These are phyloP conservation scores for Iberis pinnata DNA, from an alignment of 345 rosid genomes.

Conservation along the genomic window DNA sequence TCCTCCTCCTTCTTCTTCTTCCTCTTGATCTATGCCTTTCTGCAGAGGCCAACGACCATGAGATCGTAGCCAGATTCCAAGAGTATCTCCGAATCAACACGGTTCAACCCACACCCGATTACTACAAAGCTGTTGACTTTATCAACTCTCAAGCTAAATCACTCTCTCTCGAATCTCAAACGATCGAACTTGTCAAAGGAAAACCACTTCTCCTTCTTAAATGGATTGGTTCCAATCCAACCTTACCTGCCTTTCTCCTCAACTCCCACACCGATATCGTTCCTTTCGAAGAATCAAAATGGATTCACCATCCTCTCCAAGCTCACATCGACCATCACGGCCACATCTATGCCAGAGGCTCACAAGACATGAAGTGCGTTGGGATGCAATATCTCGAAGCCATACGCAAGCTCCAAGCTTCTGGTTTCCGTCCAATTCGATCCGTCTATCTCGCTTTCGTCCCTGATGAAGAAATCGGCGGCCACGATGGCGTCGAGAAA, in stretches of 20 bases:
- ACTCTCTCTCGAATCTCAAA: slow-evolving; percentile 53
- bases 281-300: slow-evolving; percentile 68
- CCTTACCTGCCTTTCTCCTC: slow-evolving; percentile 69
- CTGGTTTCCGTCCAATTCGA: slow-evolving; percentile 59
- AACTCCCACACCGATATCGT: slow-evolving; percentile 96
- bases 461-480: slow-evolving; percentile 96
- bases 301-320: slow-evolving; percentile 64
- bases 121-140: slow-evolving; percentile 50
- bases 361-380: slow-evolving; percentile 99
- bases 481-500: slow-evolving; percentile 80
- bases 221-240: slow-evolving; percentile 61
- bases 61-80: slow-evolving; percentile 61
- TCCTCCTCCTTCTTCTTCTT: neutral
- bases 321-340: slow-evolving; percentile 75
- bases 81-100: slow-evolving; percentile 84
- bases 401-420: slow-evolving; percentile 50
- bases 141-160: slow-evolving; percentile 56
- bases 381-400: slow-evolving; percentile 95
- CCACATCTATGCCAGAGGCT: slow-evolving; percentile 74
- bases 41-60: neutral
- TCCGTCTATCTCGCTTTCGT: slow-evolving; percentile 67
- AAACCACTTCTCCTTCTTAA: slow-evolving; percentile 74
- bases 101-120: slow-evolving; percentile 73
- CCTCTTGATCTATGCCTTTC: slow-evolving; percentile 13
- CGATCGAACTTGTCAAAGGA: slow-evolving; percentile 50